Percentiles rank a stretch among this genome's conserved stretches.
Evolutionary conservation across 345 rosid genomes (phyloP).

Genomic region (Crucihimalaya himalaica): DNA sequence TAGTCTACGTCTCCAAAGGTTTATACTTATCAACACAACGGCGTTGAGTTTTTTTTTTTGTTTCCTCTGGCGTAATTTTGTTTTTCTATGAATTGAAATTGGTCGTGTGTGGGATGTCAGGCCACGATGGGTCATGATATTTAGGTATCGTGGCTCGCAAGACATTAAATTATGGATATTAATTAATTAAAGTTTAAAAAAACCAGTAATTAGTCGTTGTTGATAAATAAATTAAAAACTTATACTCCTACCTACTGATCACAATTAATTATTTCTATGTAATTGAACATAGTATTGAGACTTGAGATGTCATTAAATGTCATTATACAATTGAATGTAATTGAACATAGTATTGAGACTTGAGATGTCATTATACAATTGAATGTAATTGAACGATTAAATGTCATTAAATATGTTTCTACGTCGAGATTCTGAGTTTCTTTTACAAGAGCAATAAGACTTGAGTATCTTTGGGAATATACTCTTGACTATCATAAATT

Average conservation of each 20-base stretch:
- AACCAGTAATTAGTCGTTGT: background rate
- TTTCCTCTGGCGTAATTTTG: background rate
- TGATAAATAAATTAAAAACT: background rate
- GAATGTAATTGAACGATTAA: background rate
- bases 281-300: background rate
- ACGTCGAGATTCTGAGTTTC: background rate
- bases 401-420: background rate
- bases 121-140: constrained; percentile 2
- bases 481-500: background rate
- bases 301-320: background rate
- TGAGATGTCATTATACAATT: background rate
- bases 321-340: background rate
- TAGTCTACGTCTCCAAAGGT: background rate
- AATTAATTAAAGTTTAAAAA: background rate
- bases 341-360: too few species aligned
- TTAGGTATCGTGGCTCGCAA: background rate
- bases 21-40: background rate
- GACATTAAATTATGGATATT: background rate
- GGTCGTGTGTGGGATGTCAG: constrained; percentile 6
- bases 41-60: background rate
- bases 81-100: background rate
- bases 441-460: background rate
- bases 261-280: background rate
- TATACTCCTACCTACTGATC: background rate
- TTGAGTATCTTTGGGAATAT: background rate